Conservation (phyloP, 2,329 filamentous ascomycete genomes). For the Alternaria postmessia region DNA sequence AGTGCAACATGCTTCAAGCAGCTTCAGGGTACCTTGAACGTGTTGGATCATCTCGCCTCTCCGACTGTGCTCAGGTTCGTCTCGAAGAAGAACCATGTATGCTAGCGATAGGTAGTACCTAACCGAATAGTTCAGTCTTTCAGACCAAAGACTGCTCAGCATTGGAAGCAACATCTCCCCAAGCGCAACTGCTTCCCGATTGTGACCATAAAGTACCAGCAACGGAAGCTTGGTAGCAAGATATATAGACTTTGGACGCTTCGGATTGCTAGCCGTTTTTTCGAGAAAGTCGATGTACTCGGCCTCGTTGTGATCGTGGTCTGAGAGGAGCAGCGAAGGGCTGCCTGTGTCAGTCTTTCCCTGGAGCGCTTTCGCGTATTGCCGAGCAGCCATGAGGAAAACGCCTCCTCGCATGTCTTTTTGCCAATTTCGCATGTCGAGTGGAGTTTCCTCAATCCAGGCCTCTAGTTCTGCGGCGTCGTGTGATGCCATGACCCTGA, state of each 20-base stretch:
- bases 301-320: conserved; percentile 69
- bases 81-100: conserved; percentile 51
- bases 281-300: conserved; percentile 63
- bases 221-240: conserved; percentile 61
- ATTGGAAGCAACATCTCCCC: conserved; percentile 53
- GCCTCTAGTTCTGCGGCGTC: conserved; percentile 74
- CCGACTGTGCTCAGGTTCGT: conserved; percentile 48
- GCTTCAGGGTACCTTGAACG: conserved; percentile 64
- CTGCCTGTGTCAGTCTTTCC: conserved; percentile 70
- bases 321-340: conserved; percentile 68
- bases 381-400: conserved; percentile 70
- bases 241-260: conserved; percentile 72
- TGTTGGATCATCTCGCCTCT: conserved; percentile 61
- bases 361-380: conserved; percentile 73
- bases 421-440: conserved; percentile 77
- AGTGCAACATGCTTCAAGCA: conserved; percentile 69
- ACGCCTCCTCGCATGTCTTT: conserved; percentile 75
- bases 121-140: conserved; percentile 53
- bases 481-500: conserved; percentile 74
- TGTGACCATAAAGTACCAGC: conserved; percentile 55
- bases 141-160: conserved; percentile 55
- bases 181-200: conserved; percentile 53
- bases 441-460: conserved; percentile 74
- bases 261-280: conserved; percentile 63
- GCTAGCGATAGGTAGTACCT: conserved; percentile 55